A percentile compares a stretch with the other conserved stretches of the same genome.
phyloP scores from a whole-genome alignment of 2,329 filamentous ascomycete species.

The Ophiocordyceps camponoti-floridani region DNA sequence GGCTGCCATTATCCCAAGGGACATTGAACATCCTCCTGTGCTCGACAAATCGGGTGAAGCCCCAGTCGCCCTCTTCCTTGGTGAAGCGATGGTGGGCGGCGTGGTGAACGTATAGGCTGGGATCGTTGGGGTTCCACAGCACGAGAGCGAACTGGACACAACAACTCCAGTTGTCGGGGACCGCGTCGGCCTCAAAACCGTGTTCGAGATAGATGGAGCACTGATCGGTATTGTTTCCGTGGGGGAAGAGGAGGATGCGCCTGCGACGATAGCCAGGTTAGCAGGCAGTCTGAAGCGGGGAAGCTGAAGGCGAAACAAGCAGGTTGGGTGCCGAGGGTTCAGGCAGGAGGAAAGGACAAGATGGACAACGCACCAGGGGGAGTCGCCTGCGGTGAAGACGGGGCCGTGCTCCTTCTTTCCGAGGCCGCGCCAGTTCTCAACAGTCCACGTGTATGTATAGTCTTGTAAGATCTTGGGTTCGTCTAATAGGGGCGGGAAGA shows the following conservation, averaged over 20 bases:
- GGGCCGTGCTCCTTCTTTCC: slow-evolving; percentile 75
- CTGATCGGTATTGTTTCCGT: slow-evolving; percentile 84
- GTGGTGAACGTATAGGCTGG: slow-evolving; percentile 66
- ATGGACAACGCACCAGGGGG: slow-evolving; percentile 54
- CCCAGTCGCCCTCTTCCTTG: slow-evolving; percentile 93
- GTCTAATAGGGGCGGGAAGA: slow-evolving; percentile 52
- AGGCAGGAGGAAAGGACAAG: not conserved
- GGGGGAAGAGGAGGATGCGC: slow-evolving; percentile 91
- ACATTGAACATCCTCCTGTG: slow-evolving; percentile 68
- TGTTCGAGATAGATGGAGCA: slow-evolving; percentile 95
- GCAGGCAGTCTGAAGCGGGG: not conserved
- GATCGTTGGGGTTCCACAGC: slow-evolving; percentile 85
- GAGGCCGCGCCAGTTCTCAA: slow-evolving; percentile 64
- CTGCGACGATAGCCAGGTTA: slow-evolving; percentile 19
- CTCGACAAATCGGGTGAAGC: slow-evolving; percentile 92
- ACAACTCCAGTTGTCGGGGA: slow-evolving; percentile 88
- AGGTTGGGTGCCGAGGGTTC: no score
- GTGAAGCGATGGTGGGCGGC: slow-evolving; percentile 90
- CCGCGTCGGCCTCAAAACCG: slow-evolving; percentile 56
- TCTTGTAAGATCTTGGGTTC: slow-evolving; percentile 71
- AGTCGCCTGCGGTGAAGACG: slow-evolving; percentile 67
- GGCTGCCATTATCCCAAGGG: slow-evolving; percentile 49
- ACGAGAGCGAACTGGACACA: slow-evolving; percentile 93
- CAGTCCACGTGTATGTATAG: slow-evolving; percentile 66
- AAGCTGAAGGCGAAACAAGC: not conserved